Base-by-base conservation (phyloP, 2,329 filamentous ascomycete species). In the Diaporthe humulicola region DNA sequence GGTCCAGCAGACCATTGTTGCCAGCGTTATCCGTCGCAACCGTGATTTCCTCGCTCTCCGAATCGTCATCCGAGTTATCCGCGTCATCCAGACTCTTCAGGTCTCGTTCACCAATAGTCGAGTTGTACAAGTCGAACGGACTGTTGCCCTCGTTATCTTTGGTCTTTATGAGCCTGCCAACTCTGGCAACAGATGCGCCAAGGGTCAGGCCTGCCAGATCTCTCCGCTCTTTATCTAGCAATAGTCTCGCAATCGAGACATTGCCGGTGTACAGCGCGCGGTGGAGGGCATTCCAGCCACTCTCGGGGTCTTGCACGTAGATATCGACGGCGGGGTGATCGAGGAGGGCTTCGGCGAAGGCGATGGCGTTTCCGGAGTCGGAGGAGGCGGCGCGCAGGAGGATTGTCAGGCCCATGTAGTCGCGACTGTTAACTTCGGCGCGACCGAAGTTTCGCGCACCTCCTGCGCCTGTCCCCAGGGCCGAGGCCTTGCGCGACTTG, bases 71-170 rank as follows among this genome's bases (percentile, higher is more conserved):
- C 0, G 86, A 83, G 33, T 85, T 83, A 40, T 87, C 87, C 15
- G 80, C 81, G n/a, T 80, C 78, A 57, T 78, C 80, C 45, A 77
- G 74, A 15, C 80, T 82, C 73, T 89, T 88, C 22, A 95, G 82
- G n/a, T 90, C 91, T n/a, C 94, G 91, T 73, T 94, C 90, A 67
- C 93, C 93, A 78, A 98, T 97, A 0, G 95, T 98, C 52, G 94
- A 92, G 77, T 95, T 94, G 80, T 98, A 98, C 15, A 99, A 86
- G 82, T 98, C 97, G 78, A 98, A 96, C 0, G 97, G 96, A 78
- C 95, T 98, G 81, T 97, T 95, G 14, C 96, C 96, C 84, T 98
- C 97, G 74, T 94, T 92, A 80, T 99, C 97, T 83, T 98, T 99
- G 70, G 97, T 95, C 85, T 98, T 98, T 80, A 98, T 96, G 56